Conservation (phyloP, 192 early-diverging fungal genomes). For the Coemansia asiatica region DNA sequence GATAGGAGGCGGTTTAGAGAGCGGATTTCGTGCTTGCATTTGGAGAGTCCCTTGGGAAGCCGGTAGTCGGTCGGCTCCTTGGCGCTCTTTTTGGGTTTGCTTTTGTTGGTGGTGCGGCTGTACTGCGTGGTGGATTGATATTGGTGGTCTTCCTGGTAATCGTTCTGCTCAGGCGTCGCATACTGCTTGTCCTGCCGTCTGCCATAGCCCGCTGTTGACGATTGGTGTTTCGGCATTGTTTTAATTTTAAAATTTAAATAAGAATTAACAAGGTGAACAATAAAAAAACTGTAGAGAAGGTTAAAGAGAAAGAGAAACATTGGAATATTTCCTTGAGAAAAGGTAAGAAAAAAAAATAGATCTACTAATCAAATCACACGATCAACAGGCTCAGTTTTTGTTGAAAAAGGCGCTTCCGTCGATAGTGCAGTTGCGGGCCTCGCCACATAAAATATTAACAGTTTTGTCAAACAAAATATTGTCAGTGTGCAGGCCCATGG, state of each 20-base stretch:
- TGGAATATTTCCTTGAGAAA: neutral
- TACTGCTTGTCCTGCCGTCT: neutral
- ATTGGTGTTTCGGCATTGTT: too few relatives aligned
- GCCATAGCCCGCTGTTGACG: neutral
- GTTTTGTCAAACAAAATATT: conserved; percentile 46
- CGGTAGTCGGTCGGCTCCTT: neutral
- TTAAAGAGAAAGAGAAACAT: neutral
- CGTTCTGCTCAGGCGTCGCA: too few relatives aligned
- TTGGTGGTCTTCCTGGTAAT: too few relatives aligned
- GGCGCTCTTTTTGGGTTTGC: conserved; percentile 3
- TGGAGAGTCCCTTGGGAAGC: conserved; percentile 27
- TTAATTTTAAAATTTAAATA: neutral
- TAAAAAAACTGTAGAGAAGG: conserved; percentile 5
- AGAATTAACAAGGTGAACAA: neutral
- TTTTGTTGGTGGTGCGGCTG: neutral
- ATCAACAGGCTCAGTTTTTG: neutral
- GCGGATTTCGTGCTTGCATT: conserved; percentile 44
- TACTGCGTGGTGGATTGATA: neutral
- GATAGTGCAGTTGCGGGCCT: conserved; percentile 26
- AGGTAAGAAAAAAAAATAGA: conserved; percentile 1
- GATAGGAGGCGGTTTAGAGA: conserved; percentile 23
- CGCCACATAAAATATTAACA: conserved; percentile 30
- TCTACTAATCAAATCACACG: neutral
- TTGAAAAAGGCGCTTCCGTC: conserved; percentile 6
- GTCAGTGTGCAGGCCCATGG: conserved; percentile 39